Evolutionary conservation across 148 eudicot species (phyloP).

Genomic region (Arctostaphylos glauca): DNA sequence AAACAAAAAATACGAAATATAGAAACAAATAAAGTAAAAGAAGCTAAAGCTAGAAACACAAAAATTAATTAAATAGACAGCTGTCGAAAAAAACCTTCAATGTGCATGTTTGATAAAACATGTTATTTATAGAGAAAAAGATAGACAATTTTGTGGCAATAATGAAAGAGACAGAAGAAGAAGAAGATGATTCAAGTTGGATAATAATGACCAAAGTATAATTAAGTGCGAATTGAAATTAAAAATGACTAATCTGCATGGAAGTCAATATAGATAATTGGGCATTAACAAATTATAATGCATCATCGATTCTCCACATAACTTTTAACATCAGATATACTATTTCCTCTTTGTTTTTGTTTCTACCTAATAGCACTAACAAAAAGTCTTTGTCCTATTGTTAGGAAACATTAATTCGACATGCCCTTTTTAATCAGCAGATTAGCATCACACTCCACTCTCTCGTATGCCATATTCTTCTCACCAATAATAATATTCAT

Average conservation of each 20-base stretch:
- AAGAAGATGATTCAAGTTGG: background rate
- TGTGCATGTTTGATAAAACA: background rate
- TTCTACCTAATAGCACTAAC: background rate
- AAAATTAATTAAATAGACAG: background rate
- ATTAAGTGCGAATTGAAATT: conserved; percentile 14
- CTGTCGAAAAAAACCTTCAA: background rate
- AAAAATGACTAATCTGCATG: conserved; percentile 29
- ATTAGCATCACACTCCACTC: background rate
- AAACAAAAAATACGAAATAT: background rate
- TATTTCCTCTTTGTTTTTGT: background rate
- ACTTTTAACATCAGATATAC: background rate
- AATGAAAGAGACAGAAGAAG: no score
- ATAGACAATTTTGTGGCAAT: background rate
- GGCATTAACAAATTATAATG: background rate
- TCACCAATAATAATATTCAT: background rate
- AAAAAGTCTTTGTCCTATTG: conserved; percentile 8
- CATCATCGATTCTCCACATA: conserved; percentile 35
- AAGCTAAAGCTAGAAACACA: background rate
- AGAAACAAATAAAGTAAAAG: background rate
- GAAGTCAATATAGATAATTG: conserved; percentile 29
- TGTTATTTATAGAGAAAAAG: background rate
- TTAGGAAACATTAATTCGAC: conserved; percentile 1
- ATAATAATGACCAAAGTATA: background rate
- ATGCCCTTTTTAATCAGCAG: background rate
- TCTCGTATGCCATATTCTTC: background rate